Percentiles rank a stretch among this genome's conserved stretches.
phyloP scores from a whole-genome alignment of 768 basidiomycete species.

The Trametes sanguinea region DNA sequence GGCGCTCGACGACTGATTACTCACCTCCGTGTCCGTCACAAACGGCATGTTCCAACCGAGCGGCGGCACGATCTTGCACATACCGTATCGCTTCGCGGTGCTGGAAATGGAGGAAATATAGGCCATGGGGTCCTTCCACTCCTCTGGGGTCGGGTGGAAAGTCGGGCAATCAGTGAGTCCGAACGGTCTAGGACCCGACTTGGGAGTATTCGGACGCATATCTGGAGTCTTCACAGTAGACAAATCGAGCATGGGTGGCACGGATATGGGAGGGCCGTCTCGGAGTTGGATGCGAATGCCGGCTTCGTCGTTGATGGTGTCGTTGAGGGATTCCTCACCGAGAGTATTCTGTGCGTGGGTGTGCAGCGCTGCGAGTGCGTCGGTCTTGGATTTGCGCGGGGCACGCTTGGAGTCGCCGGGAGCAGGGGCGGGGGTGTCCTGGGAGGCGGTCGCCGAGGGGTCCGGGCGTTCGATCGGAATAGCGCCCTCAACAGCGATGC shows the following conservation, averaged over 20 bases:
- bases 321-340: slow-evolving; percentile 53
- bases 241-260: slow-evolving; percentile 64
- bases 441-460: slow-evolving; percentile 29
- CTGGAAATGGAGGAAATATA: slow-evolving; percentile 85
- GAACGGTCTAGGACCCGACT: slow-evolving; percentile 67
- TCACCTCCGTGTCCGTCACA: slow-evolving; percentile 89
- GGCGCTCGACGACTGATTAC: slow-evolving; percentile 29
- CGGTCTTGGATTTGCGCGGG: slow-evolving; percentile 89
- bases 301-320: slow-evolving; percentile 47
- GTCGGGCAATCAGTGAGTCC: slow-evolving; percentile 87
- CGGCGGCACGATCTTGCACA: slow-evolving; percentile 96
- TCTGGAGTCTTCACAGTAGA: slow-evolving; percentile 69
- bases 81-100: slow-evolving; percentile 74
- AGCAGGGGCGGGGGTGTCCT: slow-evolving; percentile 37
- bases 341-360: slow-evolving; percentile 61
- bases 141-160: slow-evolving; percentile 85
- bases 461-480: slow-evolving; percentile 53
- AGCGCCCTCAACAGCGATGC: slow-evolving; percentile 78
- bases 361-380: slow-evolving; percentile 79
- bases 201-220: slow-evolving; percentile 45
- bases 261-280: slow-evolving; percentile 55
- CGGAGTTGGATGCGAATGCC: slow-evolving; percentile 44
- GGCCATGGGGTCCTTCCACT: slow-evolving; percentile 92
- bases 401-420: slow-evolving; percentile 55
- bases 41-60: slow-evolving; percentile 95